Base-by-base conservation (phyloP, 352 stramenopile genomes). In the Pythium rishiriense region DNA sequence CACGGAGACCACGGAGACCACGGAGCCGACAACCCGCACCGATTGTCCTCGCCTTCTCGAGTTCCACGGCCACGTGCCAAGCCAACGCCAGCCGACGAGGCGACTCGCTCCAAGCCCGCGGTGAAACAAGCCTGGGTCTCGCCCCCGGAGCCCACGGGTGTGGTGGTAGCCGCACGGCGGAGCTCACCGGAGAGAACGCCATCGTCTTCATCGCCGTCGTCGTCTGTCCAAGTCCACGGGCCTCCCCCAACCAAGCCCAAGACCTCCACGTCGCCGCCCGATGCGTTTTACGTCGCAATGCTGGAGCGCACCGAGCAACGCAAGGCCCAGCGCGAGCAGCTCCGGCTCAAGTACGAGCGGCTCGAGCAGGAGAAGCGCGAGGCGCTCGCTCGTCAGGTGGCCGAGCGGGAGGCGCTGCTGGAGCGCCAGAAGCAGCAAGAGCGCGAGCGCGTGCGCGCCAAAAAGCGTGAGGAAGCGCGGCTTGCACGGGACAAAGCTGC, bases 221-320 rank as follows among this genome's bases (percentile, higher is more conserved):
- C 37, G 14, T 43, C 37, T 43, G 48, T 25, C 26, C 15, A 55
- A 15, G 7, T 9, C 48, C 8, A 56, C 6, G 19, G n/a, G n/a
- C 14, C 37, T 43, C 37, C 37, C n/a, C 11, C 26, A 24, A 19
- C 31, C 49, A 48, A 58, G 26, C 21, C 47, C 12, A 37, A 25
- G 25, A 35, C 62, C n/a, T 42, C 62, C 3, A 25, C 21, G 17
- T 37, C 64, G 10, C 58, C 64, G 24, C 64, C 64, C 5, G 75
- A 88, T 51, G 70, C 77, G 31, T 59, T 88, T 5, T 90, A 84
- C 47, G 17, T 65, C 22, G 69, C 75, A 0, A 91, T 90, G 78
- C 70, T 85, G 49, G 74, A 79, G 57, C 78, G 80, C 7, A 74
- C 80, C 10, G 57, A 56, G n/a, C 69, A 87, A 50, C 75, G 83